Base-by-base conservation (phyloP, 345 rosid species). In the Brassica carinata region DNA sequence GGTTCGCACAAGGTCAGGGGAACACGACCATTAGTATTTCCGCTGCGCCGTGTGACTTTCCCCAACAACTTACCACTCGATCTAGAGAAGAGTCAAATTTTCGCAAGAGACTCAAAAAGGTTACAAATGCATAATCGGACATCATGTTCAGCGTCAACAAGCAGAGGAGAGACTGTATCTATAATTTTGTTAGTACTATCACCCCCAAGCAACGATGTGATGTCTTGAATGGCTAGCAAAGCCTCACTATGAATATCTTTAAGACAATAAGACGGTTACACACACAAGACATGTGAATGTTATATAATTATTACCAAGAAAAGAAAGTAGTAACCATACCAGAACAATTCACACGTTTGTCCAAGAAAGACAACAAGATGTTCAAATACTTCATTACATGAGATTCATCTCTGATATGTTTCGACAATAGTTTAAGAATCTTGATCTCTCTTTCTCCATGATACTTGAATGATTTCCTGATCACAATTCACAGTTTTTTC, bases 11-110 rank as follows among this genome's bases (percentile, higher is more conserved):
- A n/a, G n/a, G n/a, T n/a, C n/a, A n/a, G n/a, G n/a, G n/a, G n/a
- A n/a, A n/a, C n/a, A n/a, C n/a, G n/a, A n/a, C n/a, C n/a, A n/a
- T n/a, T n/a, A n/a, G n/a, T n/a, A n/a, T n/a, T n/a, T n/a, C n/a
- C n/a, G n/a, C n/a, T n/a, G n/a, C n/a, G n/a, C n/a, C n/a, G n/a
- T n/a, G n/a, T n/a, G n/a, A n/a, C n/a, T n/a, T n/a, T n/a, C n/a
- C n/a, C n/a, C n/a, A n/a, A n/a, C n/a, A n/a, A n/a, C n/a, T n/a
- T 92, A 94, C 97, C 93, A 86, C 80, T 7, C 38, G 59, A 59
- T 77, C 75, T 13, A 90, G 76, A 71, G 97, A 92, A 79, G 80
- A 76, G 83, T 94, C 93, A 36, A 43, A 79, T 79, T 83, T 79
- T 83, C 71, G 91, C 87, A 74, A 94, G 89, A 31, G 86, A 86